Evolutionary conservation across 2,329 filamentous ascomycete genomes (phyloP).

Genomic region (Diatrype stigma): DNA sequence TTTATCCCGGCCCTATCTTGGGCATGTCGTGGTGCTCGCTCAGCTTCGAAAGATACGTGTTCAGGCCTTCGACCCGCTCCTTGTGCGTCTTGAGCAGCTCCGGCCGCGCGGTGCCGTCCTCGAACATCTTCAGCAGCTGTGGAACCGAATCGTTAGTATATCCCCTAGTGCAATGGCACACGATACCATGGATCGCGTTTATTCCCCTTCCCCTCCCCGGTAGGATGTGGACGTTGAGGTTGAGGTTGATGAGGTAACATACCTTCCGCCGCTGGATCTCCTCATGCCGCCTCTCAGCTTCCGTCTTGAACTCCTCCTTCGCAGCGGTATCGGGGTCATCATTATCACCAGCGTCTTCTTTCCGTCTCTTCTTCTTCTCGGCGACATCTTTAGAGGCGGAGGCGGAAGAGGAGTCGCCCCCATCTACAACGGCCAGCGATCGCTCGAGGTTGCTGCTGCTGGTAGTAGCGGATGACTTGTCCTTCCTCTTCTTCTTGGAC

Average conservation of each 20-base stretch:
- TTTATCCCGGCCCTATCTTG: conserved; percentile 58
- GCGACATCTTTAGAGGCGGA: conserved; percentile 31
- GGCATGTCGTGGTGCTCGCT: conserved; percentile 98
- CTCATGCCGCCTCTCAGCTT: conserved; percentile 75
- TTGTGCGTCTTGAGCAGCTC: conserved; percentile 96
- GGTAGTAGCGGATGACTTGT: conserved; percentile 35
- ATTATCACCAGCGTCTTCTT: conserved; percentile 19
- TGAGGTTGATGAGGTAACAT: no score
- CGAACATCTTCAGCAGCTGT: conserved; percentile 76
- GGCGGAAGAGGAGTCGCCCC: conserved; percentile 16
- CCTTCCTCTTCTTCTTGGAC: conserved; percentile 60
- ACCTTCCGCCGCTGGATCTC: conserved; percentile 78
- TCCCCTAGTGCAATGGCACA: no score
- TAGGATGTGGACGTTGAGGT: no score
- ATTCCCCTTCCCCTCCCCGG: no score
- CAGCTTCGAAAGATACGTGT: conserved; percentile 84
- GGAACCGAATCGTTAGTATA: not conserved
- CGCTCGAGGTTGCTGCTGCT: conserved; percentile 45
- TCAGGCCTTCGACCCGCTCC: conserved; percentile 91
- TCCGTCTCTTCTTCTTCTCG: conserved; percentile 19
- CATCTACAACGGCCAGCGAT: conserved; percentile 31
- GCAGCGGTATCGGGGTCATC: conserved; percentile 25
- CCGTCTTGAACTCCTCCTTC: conserved; percentile 66
- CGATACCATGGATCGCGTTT: no score
- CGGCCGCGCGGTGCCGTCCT: conserved; percentile 50